phyloP scores from a whole-genome alignment of 768 basidiomycete species.

The Termitomyces sp. region DNA sequence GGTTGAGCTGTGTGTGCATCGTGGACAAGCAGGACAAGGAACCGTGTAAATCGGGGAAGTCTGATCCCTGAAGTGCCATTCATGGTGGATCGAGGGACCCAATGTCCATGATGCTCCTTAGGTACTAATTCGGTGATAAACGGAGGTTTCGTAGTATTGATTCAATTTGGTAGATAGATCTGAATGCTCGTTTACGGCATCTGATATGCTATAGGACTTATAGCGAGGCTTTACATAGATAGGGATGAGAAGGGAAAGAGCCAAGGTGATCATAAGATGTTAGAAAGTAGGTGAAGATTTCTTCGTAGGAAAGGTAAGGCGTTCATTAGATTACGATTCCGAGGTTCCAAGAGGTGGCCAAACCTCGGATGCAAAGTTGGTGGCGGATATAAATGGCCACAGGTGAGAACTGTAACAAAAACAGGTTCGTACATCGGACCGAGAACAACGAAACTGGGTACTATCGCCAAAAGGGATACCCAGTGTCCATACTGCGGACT shows the following conservation, averaged over 20 bases:
- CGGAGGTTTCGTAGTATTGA: not conserved
- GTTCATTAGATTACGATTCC: not conserved
- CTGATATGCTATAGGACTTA: not conserved
- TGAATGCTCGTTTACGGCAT: not conserved
- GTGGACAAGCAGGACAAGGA: not conserved
- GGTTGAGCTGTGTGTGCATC: not conserved
- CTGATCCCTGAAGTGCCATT: not conserved
- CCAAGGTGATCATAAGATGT: not conserved
- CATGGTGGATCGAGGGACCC: not conserved
- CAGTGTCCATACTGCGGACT: too few species aligned
- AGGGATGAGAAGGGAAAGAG: too few species aligned
- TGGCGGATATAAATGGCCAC: not conserved
- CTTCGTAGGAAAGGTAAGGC: not conserved
- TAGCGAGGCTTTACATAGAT: too few species aligned
- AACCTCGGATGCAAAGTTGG: not conserved
- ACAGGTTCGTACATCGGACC: too few species aligned
- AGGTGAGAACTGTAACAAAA: too few species aligned
- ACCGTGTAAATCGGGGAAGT: conserved; percentile 1
- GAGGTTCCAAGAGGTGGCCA: not conserved
- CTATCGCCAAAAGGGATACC: too few species aligned
- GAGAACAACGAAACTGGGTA: too few species aligned
- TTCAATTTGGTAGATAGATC: not conserved
- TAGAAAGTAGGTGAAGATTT: not conserved
- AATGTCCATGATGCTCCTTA: not conserved
- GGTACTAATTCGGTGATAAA: not conserved